Conservation (phyloP, 1,284 basidiomycete genomes). For the Cystobasidium slooffiae region DNA sequence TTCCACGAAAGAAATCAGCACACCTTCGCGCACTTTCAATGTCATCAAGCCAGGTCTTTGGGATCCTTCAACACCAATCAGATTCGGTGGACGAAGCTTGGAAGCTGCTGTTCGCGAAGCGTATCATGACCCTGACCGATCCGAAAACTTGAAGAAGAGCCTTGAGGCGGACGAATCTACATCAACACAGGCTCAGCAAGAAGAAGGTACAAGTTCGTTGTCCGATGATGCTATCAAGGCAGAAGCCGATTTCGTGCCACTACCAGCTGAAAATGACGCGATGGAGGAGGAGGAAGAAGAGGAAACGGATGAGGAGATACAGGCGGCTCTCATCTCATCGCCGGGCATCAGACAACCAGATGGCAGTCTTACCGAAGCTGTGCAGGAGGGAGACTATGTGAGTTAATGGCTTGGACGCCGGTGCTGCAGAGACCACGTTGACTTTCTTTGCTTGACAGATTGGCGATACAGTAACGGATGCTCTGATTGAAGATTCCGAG, state of each 20-base stretch:
- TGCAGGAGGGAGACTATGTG: slow-evolving; percentile 7
- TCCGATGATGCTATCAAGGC: neutral
- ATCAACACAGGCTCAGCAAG: neutral
- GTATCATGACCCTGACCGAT: slow-evolving; percentile 38
- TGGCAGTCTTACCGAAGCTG: slow-evolving; percentile 10
- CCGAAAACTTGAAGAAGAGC: slow-evolving; percentile 11
- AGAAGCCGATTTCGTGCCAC: neutral
- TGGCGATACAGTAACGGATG: slow-evolving; percentile 2
- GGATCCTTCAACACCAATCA: slow-evolving; percentile 41
- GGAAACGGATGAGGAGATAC: neutral
- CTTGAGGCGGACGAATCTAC: neutral
- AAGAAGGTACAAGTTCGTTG: no score
- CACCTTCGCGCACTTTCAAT: slow-evolving; percentile 29
- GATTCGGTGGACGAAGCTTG: slow-evolving; percentile 41
- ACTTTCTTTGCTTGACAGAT: neutral
- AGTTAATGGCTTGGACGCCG: neutral
- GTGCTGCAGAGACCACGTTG: neutral
- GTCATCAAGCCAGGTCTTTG: slow-evolving; percentile 42
- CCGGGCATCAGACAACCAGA: slow-evolving; percentile 19
- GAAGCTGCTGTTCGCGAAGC: slow-evolving; percentile 44
- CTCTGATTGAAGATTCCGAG: slow-evolving; percentile 3
- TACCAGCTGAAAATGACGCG: neutral
- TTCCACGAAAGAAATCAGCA: neutral
- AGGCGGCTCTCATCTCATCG: slow-evolving; percentile 13
- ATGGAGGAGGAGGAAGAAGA: neutral